A percentile compares a stretch with the other conserved stretches of the same genome.
Evolutionary conservation across 441 rosid genomes (phyloP).

Genomic region (Raphanus hybrid): DNA sequence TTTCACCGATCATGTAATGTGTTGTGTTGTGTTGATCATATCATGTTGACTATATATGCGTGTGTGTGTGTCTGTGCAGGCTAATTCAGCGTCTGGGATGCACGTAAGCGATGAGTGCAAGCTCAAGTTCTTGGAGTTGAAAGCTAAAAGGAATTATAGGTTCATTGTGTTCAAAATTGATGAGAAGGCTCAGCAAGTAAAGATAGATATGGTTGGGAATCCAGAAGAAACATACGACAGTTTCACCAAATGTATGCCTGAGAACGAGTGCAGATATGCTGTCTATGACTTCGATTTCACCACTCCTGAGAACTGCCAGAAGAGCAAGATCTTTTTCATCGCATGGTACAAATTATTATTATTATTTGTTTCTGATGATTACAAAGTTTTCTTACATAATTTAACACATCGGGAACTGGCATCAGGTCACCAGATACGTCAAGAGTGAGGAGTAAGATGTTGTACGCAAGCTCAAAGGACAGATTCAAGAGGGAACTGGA

Average conservation of each 20-base stretch:
- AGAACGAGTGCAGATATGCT: slow-evolving; percentile 75
- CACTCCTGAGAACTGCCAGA: slow-evolving; percentile 76
- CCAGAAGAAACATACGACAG: slow-evolving; percentile 63
- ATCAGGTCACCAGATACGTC: slow-evolving; percentile 68
- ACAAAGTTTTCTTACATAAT: not conserved
- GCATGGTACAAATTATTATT: slow-evolving; percentile 55
- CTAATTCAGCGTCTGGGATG: slow-evolving; percentile 78
- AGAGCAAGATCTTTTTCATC: slow-evolving; percentile 80
- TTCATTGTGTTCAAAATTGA: slow-evolving; percentile 70
- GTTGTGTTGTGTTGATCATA: slow-evolving; percentile 10
- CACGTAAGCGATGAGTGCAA: slow-evolving; percentile 73
- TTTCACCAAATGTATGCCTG: slow-evolving; percentile 62
- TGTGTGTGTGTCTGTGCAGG: slow-evolving; percentile 43
- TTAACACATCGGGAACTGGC: slow-evolving; percentile 4
- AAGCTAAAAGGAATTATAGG: slow-evolving; percentile 67
- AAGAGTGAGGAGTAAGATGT: slow-evolving; percentile 73
- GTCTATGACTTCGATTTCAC: slow-evolving; percentile 77
- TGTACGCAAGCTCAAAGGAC: slow-evolving; percentile 77
- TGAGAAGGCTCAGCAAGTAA: slow-evolving; percentile 63
- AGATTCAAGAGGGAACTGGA: slow-evolving; percentile 75
- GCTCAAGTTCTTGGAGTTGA: slow-evolving; percentile 73
- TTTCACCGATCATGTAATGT: not conserved
- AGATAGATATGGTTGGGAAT: slow-evolving; percentile 59
- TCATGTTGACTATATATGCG: slow-evolving; percentile 8
- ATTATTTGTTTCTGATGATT: not conserved